Evolutionary conservation across 805 yeast genomes (phyloP).

Genomic region (Teunomyces barrocoloradensis): DNA sequence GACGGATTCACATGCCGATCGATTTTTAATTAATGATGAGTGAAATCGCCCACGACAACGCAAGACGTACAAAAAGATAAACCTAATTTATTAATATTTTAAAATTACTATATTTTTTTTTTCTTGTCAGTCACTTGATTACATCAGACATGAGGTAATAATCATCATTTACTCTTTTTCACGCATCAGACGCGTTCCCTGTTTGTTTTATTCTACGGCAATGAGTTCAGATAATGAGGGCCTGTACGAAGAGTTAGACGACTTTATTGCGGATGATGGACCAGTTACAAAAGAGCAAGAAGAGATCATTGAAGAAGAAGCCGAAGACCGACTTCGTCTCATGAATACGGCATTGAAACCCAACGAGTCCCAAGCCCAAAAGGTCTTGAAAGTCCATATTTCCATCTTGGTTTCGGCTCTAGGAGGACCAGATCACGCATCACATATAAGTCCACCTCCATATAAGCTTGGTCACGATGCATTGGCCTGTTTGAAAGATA

Average conservation of each 20-base stretch:
- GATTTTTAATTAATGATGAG: too few relatives aligned
- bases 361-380: conserved; percentile 34
- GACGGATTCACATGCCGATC: too few relatives aligned
- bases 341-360: conserved; percentile 27
- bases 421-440: conserved; percentile 81
- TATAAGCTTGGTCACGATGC: conserved; percentile 90
- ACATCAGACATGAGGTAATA: neutral
- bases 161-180: neutral
- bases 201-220: neutral
- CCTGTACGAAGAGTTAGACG: conserved; percentile 30
- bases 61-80: too few relatives aligned
- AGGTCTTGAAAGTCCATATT: conserved; percentile 65
- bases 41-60: too few relatives aligned
- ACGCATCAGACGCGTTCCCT: neutral
- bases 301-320: conserved; percentile 11
- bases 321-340: conserved; percentile 20
- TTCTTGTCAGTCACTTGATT: neutral
- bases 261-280: conserved; percentile 34
- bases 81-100: neutral
- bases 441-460: conserved; percentile 43
- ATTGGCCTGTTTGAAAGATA: conserved; percentile 77
- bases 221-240: conserved; percentile 8
- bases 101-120: neutral
- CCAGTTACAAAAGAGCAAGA: neutral
- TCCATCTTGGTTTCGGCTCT: conserved; percentile 81